phyloP scores from a whole-genome alignment of 2,329 filamentous ascomycete species.

The Epichloe glyceriae region DNA sequence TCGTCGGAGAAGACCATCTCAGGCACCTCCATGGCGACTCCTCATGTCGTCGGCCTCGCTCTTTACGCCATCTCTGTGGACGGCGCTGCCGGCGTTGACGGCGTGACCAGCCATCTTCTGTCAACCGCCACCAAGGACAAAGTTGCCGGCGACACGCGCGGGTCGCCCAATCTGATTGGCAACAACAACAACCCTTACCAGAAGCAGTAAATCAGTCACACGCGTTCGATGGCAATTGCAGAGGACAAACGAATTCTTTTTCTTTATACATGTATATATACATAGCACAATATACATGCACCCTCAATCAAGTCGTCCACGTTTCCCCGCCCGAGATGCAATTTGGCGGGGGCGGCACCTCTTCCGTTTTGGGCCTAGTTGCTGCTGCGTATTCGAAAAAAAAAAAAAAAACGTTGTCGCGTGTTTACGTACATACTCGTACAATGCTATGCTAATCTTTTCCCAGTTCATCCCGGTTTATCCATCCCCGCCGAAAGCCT shows the following conservation, averaged over 20 bases:
- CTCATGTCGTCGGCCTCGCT: slow-evolving; percentile 39
- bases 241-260: neutral
- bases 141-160: neutral
- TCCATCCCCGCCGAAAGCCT: too few species aligned
- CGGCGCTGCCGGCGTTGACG: neutral
- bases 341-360: too few species aligned
- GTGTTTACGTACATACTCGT: too few species aligned
- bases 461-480: too few species aligned
- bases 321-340: too few species aligned
- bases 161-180: slow-evolving; percentile 2
- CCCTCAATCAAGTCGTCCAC: too few species aligned
- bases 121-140: neutral
- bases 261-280: neutral
- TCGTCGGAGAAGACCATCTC: slow-evolving; percentile 24
- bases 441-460: too few species aligned
- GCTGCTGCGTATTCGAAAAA: too few species aligned
- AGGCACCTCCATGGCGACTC: slow-evolving; percentile 41
- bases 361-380: too few species aligned
- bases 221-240: neutral
- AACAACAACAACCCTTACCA: slow-evolving; percentile 3
- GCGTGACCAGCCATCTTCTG: neutral
- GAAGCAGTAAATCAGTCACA: neutral
- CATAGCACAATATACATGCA: too few species aligned
- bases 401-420: too few species aligned
- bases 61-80: slow-evolving; percentile 21